Evolutionary conservation across 805 yeast species (phyloP).

Genomic region (Candida tibetensis): DNA sequence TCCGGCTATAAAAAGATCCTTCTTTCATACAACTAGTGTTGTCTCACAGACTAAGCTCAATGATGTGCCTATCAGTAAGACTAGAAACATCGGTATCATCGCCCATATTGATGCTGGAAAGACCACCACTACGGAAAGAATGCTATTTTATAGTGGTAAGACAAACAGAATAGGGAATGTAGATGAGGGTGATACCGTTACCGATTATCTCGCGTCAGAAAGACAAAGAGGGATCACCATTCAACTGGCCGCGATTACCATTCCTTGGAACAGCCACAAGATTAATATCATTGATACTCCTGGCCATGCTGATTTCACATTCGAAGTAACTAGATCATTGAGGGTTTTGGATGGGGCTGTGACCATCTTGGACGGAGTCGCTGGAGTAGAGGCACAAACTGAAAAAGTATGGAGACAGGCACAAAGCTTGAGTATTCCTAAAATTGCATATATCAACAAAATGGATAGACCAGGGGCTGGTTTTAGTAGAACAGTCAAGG

Average conservation of each 20-base stretch:
- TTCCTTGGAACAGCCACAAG: slow-evolving; percentile 76
- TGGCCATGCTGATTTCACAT: slow-evolving; percentile 96
- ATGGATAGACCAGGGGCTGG: slow-evolving; percentile 98
- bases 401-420: slow-evolving; percentile 97
- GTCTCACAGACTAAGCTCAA: slow-evolving; percentile 19
- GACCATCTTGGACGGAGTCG: slow-evolving; percentile 89
- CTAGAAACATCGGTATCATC: slow-evolving; percentile 89
- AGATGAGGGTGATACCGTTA: slow-evolving; percentile 94
- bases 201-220: slow-evolving; percentile 88
- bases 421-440: slow-evolving; percentile 61
- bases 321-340: slow-evolving; percentile 86
- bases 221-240: slow-evolving; percentile 92
- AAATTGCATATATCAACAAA: slow-evolving; percentile 79
- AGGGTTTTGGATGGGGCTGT: slow-evolving; percentile 94
- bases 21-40: neutral
- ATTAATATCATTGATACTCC: slow-evolving; percentile 95
- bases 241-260: slow-evolving; percentile 91
- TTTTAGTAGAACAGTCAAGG: slow-evolving; percentile 83
- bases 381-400: slow-evolving; percentile 98
- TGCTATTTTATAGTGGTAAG: slow-evolving; percentile 86
- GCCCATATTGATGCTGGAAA: slow-evolving; percentile 99
- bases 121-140: slow-evolving; percentile 94
- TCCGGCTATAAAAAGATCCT: too few species aligned
- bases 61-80: slow-evolving; percentile 30
- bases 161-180: slow-evolving; percentile 85